A percentile compares a stretch with the other conserved stretches of the same genome.
phyloP scores from a whole-genome alignment of 148 eudicot genomes.

The Vaccinium macrocarpon region DNA sequence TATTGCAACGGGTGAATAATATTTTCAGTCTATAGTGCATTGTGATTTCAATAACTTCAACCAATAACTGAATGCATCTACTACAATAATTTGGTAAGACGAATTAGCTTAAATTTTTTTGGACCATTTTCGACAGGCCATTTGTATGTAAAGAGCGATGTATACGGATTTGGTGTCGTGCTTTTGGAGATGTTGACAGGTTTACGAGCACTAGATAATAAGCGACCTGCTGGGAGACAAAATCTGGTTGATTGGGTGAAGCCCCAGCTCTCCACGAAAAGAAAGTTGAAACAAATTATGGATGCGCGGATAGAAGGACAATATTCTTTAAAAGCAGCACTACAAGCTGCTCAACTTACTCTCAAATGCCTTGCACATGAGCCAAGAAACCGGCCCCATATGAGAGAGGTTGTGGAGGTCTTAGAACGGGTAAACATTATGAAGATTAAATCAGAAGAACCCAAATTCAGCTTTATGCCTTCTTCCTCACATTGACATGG shows the following conservation, averaged over 20 bases:
- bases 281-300: conserved; percentile 54
- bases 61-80: background rate
- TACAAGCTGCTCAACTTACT: conserved; percentile 15
- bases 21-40: background rate
- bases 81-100: background rate
- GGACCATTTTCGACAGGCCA: conserved; percentile 37
- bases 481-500: background rate
- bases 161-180: conserved; percentile 86
- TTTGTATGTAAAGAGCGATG: conserved; percentile 75
- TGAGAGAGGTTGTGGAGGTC: conserved; percentile 20
- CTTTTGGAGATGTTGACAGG: conserved; percentile 71
- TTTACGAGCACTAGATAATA: conserved; percentile 48
- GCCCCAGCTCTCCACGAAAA: conserved; percentile 40
- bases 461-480: background rate
- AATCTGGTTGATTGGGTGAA: conserved; percentile 53
- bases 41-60: background rate
- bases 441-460: background rate
- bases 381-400: conserved; percentile 18
- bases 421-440: conserved; percentile 14
- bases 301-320: conserved; percentile 56
- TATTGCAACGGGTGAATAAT: conserved; percentile 50
- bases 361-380: conserved; percentile 11
- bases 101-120: background rate
- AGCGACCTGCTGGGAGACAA: conserved; percentile 45
- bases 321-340: conserved; percentile 25